phyloP scores from a whole-genome alignment of 495 filamentous ascomycete genomes.

The Lasiosphaeria hispida region DNA sequence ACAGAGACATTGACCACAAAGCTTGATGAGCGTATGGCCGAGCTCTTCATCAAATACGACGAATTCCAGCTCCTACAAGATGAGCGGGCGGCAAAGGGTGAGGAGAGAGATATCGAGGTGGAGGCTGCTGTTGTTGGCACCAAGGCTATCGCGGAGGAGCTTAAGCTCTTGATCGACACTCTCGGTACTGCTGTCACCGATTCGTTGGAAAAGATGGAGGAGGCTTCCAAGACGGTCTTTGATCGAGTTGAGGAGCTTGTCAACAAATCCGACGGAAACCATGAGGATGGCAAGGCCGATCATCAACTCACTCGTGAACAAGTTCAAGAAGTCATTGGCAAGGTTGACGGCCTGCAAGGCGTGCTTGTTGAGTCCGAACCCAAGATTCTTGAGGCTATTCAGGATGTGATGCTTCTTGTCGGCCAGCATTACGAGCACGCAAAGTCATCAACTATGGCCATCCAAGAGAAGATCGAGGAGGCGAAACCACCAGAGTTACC shows the following conservation, averaged over 20 bases:
- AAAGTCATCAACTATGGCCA: conserved; percentile 43
- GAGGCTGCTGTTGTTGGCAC: conserved; percentile 67
- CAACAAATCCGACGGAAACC: conserved; percentile 72
- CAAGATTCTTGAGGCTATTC: conserved; percentile 75
- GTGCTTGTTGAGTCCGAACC: conserved; percentile 79
- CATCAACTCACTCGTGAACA: conserved; percentile 76
- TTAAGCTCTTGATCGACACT: conserved; percentile 77
- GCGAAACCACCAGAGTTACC: conserved; percentile 42
- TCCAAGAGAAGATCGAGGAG: conserved; percentile 55
- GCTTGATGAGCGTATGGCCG: conserved; percentile 75
- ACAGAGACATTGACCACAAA: conserved; percentile 70
- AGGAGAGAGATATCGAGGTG: conserved; percentile 62
- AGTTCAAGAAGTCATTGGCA: conserved; percentile 63
- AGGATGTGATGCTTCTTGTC: conserved; percentile 77
- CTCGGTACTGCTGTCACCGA: conserved; percentile 82
- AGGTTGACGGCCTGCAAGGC: conserved; percentile 71
- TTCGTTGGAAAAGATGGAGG: conserved; percentile 75
- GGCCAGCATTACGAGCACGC: conserved; percentile 77
- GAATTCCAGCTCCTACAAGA: conserved; percentile 70
- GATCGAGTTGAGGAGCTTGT: conserved; percentile 72
- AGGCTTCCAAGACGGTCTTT: conserved; percentile 81
- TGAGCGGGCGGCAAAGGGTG: conserved; percentile 64
- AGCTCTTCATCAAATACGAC: conserved; percentile 78
- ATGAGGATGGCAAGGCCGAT: conserved; percentile 67
- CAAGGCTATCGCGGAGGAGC: conserved; percentile 78